Conservation (phyloP, 169 alveolate species). For the Plasmodium ovale region DNA sequence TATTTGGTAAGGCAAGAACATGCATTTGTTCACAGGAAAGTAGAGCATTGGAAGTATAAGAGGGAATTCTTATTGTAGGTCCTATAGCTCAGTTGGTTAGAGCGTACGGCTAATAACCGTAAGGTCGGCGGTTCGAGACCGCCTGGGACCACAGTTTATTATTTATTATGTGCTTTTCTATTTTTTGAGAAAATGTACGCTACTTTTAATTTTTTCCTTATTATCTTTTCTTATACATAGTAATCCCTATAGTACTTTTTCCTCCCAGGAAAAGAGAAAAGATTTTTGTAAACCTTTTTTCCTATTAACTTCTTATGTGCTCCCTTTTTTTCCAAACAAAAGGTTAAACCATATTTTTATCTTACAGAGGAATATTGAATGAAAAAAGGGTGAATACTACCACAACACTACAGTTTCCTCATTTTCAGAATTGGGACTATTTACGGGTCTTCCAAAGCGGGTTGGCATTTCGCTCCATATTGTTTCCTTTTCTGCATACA, state of each 20-base stretch:
- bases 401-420: too few species aligned
- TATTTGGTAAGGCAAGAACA: not conserved
- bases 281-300: too few species aligned
- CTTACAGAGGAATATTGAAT: too few species aligned
- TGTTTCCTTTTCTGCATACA: too few species aligned
- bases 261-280: not conserved
- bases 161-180: not conserved
- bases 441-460: too few species aligned
- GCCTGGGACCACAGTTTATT: conserved; percentile 94
- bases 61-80: too few species aligned
- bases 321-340: too few species aligned
- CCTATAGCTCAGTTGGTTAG: conserved; percentile 98
- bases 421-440: too few species aligned
- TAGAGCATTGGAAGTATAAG: too few species aligned
- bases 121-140: conserved; percentile 99
- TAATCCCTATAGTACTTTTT: not conserved
- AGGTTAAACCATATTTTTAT: too few species aligned
- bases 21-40: not conserved
- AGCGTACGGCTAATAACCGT: conserved; percentile 98
- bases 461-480: too few species aligned
- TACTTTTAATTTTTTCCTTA: not conserved
- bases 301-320: not conserved
- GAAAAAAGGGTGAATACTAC: too few species aligned
- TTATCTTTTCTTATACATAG: not conserved
- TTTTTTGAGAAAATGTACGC: not conserved